Percentiles rank a stretch among this genome's conserved stretches.
phyloP scores from a whole-genome alignment of 495 filamentous ascomycete species.

The Hypoxylon cercidicola region DNA sequence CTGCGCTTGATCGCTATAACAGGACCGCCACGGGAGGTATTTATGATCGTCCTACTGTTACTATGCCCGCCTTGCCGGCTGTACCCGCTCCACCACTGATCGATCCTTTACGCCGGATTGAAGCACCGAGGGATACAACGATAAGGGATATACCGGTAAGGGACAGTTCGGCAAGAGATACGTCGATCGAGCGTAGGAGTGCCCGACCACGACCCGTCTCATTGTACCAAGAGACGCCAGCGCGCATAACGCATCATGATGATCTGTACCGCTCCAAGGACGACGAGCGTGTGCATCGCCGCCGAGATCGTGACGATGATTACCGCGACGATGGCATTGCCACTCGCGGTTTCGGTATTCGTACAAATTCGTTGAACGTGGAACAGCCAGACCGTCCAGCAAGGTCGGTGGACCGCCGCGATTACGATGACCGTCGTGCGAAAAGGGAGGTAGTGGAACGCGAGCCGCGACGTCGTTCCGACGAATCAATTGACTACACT shows the following conservation, averaged over 20 bases:
- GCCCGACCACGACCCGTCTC: slow-evolving; percentile 55
- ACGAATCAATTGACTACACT: slow-evolving; percentile 45
- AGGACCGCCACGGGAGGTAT: slow-evolving; percentile 50
- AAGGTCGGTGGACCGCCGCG: slow-evolving; percentile 39
- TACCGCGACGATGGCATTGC: slow-evolving; percentile 53
- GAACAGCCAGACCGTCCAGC: slow-evolving; percentile 41
- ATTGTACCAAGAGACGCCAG: slow-evolving; percentile 56
- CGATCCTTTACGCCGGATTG: slow-evolving; percentile 48
- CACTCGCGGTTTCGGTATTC: slow-evolving; percentile 58
- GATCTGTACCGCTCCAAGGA: slow-evolving; percentile 56
- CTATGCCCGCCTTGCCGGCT: slow-evolving; percentile 55
- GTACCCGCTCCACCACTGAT: slow-evolving; percentile 48
- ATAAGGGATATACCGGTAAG: slow-evolving; percentile 27
- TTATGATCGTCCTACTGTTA: slow-evolving; percentile 56
- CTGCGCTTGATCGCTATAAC: slow-evolving; percentile 70
- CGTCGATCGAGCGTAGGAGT: slow-evolving; percentile 45
- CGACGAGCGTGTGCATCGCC: slow-evolving; percentile 46
- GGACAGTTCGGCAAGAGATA: slow-evolving; percentile 27
- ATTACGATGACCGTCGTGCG: slow-evolving; percentile 52
- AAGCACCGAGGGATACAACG: slow-evolving; percentile 42
- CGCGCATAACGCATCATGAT: slow-evolving; percentile 50
- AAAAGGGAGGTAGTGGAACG: slow-evolving; percentile 44
- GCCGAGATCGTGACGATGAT: slow-evolving; percentile 48
- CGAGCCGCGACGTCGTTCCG: slow-evolving; percentile 49
- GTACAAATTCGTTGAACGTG: slow-evolving; percentile 47